Evolutionary conservation across 352 stramenopile genomes (phyloP).

Genomic region (Globisporangium lucens): DNA sequence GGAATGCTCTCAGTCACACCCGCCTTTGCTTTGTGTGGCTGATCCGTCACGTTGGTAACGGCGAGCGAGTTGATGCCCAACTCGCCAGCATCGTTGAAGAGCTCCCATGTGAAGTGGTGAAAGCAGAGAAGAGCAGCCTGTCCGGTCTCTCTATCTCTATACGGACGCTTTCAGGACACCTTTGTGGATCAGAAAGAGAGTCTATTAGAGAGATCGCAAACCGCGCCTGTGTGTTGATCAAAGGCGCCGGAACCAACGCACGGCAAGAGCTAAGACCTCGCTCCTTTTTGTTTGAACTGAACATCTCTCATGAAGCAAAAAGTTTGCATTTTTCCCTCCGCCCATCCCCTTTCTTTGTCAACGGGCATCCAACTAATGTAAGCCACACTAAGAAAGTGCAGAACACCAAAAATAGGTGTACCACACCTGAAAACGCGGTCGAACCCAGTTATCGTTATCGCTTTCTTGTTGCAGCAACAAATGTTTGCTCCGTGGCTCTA

Average conservation of each 20-base stretch:
- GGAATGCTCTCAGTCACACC: not conserved
- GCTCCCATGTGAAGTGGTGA: constrained; percentile 6
- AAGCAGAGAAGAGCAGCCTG: not conserved
- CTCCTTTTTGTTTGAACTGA: not conserved
- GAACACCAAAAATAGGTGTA: too few relatives aligned
- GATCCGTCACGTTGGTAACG: constrained; percentile 1
- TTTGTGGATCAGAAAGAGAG: not conserved
- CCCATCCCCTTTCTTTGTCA: too few relatives aligned
- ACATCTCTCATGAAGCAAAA: not conserved
- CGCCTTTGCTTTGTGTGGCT: not conserved
- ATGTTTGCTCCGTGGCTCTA: too few relatives aligned
- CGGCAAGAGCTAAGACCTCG: not conserved
- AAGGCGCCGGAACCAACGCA: not conserved
- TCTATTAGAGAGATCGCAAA: not conserved
- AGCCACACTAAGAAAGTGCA: too few relatives aligned
- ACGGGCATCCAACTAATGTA: too few relatives aligned
- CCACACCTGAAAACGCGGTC: too few relatives aligned
- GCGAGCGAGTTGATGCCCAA: not conserved
- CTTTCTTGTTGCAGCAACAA: too few relatives aligned
- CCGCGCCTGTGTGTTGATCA: not conserved
- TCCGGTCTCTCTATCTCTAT: not conserved
- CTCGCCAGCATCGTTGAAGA: not conserved
- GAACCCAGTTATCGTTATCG: too few relatives aligned
- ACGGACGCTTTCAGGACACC: not conserved
- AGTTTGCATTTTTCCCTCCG: too few relatives aligned